Percentiles rank a stretch among this genome's conserved stretches.
Conservation (phyloP, 1,284 basidiomycete species). For the Earliella scabrosa region DNA sequence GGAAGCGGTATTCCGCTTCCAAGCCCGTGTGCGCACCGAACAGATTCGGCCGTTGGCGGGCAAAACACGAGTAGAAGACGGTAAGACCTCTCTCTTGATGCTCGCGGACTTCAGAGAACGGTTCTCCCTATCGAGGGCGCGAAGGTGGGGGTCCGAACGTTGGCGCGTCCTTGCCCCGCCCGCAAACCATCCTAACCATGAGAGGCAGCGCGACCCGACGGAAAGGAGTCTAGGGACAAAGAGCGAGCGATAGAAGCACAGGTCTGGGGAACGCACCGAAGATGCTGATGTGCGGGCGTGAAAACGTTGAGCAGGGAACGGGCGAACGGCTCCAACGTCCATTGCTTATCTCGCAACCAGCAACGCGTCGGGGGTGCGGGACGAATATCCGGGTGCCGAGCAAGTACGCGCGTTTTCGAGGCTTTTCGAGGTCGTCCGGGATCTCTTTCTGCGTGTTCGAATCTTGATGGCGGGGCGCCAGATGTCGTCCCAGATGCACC, state of each 20-base stretch:
- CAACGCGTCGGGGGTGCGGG: background rate
- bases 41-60: too few species aligned
- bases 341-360: conserved; percentile 6
- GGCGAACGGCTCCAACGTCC: background rate
- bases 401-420: background rate
- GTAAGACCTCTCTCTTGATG: too few species aligned
- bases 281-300: background rate
- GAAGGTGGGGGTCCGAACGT: too few species aligned
- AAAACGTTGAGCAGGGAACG: background rate
- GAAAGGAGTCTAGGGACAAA: conserved; percentile 13
- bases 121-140: background rate
- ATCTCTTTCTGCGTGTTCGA: background rate
- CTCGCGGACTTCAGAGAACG: too few species aligned
- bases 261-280: background rate
- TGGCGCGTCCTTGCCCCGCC: too few species aligned
- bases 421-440: too few species aligned
- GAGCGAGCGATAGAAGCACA: background rate
- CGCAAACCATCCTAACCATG: too few species aligned
- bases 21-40: too few species aligned
- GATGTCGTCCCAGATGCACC: background rate
- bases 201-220: conserved; percentile 2
- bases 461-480: background rate
- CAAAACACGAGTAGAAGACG: too few species aligned
- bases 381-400: background rate
- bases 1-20: background rate